Conservation (phyloP, 2,329 filamentous ascomycete species). For the Fusarium agapanthi region DNA sequence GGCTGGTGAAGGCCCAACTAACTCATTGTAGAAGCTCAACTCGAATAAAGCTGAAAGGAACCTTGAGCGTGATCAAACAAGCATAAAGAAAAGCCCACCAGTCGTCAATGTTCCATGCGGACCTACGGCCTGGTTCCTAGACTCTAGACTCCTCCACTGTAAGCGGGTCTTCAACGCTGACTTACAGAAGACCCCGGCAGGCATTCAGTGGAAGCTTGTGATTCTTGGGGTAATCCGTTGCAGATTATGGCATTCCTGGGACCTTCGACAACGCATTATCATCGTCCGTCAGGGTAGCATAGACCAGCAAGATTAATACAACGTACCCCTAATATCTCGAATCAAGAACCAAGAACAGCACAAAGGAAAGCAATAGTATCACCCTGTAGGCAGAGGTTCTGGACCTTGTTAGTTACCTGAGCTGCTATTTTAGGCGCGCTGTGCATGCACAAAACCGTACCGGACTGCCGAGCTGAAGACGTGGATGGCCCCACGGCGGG, state of each 20-base stretch:
- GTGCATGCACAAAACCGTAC: slow-evolving; percentile 14
- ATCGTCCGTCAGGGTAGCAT: slow-evolving; percentile 15
- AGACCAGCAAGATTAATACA: neutral
- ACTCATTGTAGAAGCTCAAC: neutral
- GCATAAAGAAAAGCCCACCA: neutral
- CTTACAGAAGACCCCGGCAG: slow-evolving; percentile 16
- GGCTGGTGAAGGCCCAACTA: neutral
- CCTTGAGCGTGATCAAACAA: neutral
- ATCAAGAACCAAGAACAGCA: neutral
- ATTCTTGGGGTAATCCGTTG: neutral
- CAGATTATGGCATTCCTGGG: slow-evolving; percentile 18
- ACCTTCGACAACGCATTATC: neutral
- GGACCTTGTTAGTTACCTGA: neutral
- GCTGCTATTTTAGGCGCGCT: slow-evolving; percentile 19
- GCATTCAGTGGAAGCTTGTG: slow-evolving; percentile 17
- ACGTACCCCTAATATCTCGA: slow-evolving; percentile 18
- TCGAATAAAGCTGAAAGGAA: neutral
- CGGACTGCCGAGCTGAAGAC: slow-evolving; percentile 20
- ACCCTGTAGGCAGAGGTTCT: slow-evolving; percentile 1
- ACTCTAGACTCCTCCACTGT: neutral
- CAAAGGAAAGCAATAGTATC: neutral
- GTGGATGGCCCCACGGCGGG: slow-evolving; percentile 17
- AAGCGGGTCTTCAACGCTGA: slow-evolving; percentile 2
- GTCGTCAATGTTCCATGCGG: neutral
- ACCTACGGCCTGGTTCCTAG: neutral